Evolutionary conservation across 1,284 basidiomycete genomes (phyloP).

Genomic region (Xerocomus cyaneibrunnescens): DNA sequence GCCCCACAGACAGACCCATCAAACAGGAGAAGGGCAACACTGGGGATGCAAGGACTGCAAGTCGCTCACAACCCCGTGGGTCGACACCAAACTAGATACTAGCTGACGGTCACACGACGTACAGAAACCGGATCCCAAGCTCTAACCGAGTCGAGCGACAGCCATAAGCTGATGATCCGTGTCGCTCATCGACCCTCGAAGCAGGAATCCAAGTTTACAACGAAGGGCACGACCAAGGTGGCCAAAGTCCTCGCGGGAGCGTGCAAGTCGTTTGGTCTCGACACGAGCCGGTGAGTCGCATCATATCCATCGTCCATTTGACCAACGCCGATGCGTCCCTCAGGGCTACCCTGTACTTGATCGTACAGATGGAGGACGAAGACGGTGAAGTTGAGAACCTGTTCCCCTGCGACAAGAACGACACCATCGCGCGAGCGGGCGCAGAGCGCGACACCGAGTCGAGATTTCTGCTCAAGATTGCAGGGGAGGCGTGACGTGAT

Average conservation of each 20-base stretch:
- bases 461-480: slow-evolving; percentile 28
- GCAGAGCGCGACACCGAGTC: slow-evolving; percentile 24
- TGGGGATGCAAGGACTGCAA: neutral
- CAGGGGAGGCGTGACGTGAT: slow-evolving; percentile 22
- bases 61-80: slow-evolving; percentile 11
- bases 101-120: neutral
- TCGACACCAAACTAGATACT: neutral
- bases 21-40: slow-evolving; percentile 20
- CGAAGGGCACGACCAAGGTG: slow-evolving; percentile 44
- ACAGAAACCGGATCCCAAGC: slow-evolving; percentile 3
- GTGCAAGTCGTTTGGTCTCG: slow-evolving; percentile 44
- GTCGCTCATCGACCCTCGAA: slow-evolving; percentile 35
- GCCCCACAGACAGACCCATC: slow-evolving; percentile 13
- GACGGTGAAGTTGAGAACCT: slow-evolving; percentile 21
- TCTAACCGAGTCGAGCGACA: slow-evolving; percentile 8
- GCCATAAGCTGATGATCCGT: slow-evolving; percentile 31
- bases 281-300: slow-evolving; percentile 32
- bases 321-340: neutral
- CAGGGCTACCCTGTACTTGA: slow-evolving; percentile 31
- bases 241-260: slow-evolving; percentile 42
- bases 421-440: slow-evolving; percentile 34
- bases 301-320: neutral
- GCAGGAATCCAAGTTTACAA: slow-evolving; percentile 43
- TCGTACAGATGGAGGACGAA: slow-evolving; percentile 26
- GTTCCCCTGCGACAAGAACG: slow-evolving; percentile 30